Conservation (phyloP, 805 yeast species). For the Saccharomycopsis malanga region DNA sequence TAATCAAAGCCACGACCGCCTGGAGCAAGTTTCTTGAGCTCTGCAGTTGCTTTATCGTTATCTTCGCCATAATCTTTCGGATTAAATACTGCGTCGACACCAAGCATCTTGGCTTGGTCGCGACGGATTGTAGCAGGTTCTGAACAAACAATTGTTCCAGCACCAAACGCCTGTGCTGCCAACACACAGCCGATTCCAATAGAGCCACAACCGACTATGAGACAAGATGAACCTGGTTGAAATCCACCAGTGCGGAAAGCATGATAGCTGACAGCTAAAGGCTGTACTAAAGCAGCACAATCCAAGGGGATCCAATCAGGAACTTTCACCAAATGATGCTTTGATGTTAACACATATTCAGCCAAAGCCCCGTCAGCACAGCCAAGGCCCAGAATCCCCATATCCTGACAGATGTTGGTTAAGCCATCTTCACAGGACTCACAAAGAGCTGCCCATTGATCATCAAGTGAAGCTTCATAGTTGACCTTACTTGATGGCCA, state of each 20-base stretch:
- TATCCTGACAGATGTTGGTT: slow-evolving; percentile 39
- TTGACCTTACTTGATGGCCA: slow-evolving; percentile 14
- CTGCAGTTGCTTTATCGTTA: slow-evolving; percentile 27
- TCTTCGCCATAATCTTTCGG: slow-evolving; percentile 31
- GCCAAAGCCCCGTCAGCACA: slow-evolving; percentile 43
- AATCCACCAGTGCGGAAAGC: slow-evolving; percentile 42
- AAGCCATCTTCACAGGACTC: slow-evolving; percentile 33
- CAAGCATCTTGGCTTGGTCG: slow-evolving; percentile 45
- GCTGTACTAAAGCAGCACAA: slow-evolving; percentile 52
- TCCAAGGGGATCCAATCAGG: slow-evolving; percentile 38
- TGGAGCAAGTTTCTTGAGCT: slow-evolving; percentile 32
- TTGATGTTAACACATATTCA: slow-evolving; percentile 36
- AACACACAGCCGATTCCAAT: slow-evolving; percentile 55
- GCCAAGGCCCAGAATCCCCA: slow-evolving; percentile 44
- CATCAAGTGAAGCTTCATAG: not conserved
- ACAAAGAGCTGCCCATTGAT: not conserved
- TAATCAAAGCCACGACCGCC: slow-evolving; percentile 41
- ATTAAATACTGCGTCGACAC: slow-evolving; percentile 35
- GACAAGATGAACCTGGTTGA: slow-evolving; percentile 38
- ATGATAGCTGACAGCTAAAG: slow-evolving; percentile 54
- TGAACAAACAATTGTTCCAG: slow-evolving; percentile 46
- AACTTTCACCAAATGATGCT: slow-evolving; percentile 35
- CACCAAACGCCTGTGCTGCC: slow-evolving; percentile 43
- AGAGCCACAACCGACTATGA: slow-evolving; percentile 57
- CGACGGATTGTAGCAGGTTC: slow-evolving; percentile 60